Evolutionary conservation across 2,329 filamentous ascomycete genomes (phyloP).

Genomic region (Madurella fahalii): DNA sequence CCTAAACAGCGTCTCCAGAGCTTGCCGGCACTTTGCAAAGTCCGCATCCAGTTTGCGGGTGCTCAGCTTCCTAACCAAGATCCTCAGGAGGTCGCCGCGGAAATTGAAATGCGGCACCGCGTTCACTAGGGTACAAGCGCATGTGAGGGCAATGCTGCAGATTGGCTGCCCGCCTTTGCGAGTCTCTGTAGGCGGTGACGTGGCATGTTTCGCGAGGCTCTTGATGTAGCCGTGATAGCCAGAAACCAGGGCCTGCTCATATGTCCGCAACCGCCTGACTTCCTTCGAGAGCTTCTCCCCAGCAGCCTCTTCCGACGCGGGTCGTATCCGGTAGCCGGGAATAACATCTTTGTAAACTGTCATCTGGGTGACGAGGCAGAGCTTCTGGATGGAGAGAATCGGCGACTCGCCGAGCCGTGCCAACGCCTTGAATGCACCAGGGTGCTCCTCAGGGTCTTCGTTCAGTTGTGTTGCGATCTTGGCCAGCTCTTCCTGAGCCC

Average conservation of each 20-base stretch:
- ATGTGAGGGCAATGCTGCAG: slow-evolving; percentile 74
- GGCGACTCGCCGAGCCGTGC: slow-evolving; percentile 67
- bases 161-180: slow-evolving; percentile 46
- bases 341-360: slow-evolving; percentile 94
- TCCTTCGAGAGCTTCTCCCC: slow-evolving; percentile 86
- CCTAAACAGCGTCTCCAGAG: slow-evolving; percentile 75
- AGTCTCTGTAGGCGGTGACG: slow-evolving; percentile 39
- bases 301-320: slow-evolving; percentile 68
- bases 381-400: slow-evolving; percentile 73
- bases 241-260: slow-evolving; percentile 80
- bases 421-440: slow-evolving; percentile 71
- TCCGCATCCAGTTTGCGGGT: slow-evolving; percentile 66
- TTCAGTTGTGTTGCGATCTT: slow-evolving; percentile 76
- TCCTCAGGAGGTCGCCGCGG: slow-evolving; percentile 78
- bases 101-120: slow-evolving; percentile 97
- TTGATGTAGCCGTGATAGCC: slow-evolving; percentile 84
- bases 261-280: slow-evolving; percentile 73
- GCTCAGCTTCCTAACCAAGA: slow-evolving; percentile 80
- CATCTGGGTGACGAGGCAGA: slow-evolving; percentile 81
- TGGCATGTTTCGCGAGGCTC: slow-evolving; percentile 65
- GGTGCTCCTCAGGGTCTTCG: slow-evolving; percentile 89
- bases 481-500: slow-evolving; percentile 89
- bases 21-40: slow-evolving; percentile 71
- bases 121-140: slow-evolving; percentile 74
- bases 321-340: slow-evolving; percentile 90